A percentile compares a stretch with the other conserved stretches of the same genome.
Evolutionary conservation across 331 rosid genomes (phyloP).

Genomic region (Saraca asoca): DNA sequence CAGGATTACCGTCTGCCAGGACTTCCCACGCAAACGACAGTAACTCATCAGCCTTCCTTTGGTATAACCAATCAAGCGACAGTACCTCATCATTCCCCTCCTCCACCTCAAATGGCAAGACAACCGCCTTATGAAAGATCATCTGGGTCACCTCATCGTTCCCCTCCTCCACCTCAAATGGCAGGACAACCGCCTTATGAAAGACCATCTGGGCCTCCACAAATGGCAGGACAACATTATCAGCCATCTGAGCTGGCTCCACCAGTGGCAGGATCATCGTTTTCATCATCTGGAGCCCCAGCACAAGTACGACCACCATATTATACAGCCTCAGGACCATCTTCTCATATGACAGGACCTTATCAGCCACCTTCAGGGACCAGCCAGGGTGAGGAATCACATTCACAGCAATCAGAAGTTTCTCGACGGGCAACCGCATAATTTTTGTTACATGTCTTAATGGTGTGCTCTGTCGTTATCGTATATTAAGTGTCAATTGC

Average conservation of each 20-base stretch:
- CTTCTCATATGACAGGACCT: constrained; percentile 46
- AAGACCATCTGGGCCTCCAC: constrained; percentile 25
- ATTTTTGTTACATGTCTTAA: constrained; percentile 38
- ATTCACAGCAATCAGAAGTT: constrained; percentile 45
- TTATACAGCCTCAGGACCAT: constrained; percentile 35
- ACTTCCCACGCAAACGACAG: constrained; percentile 37
- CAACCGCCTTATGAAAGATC: constrained; percentile 33
- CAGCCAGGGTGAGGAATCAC: constrained; percentile 40
- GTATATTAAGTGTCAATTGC: constrained; percentile 11
- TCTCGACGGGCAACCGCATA: constrained; percentile 52
- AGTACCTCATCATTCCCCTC: not conserved
- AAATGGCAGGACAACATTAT: constrained; percentile 33
- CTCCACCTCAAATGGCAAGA: constrained; percentile 35
- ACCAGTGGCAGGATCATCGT: constrained; percentile 27
- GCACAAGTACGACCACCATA: constrained; percentile 30
- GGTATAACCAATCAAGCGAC: not conserved
- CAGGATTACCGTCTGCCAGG: constrained; percentile 32
- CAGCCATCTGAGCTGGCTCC: constrained; percentile 26
- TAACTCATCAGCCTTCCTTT: constrained; percentile 32
- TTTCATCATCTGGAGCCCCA: constrained; percentile 36
- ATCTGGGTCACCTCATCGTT: constrained; percentile 11
- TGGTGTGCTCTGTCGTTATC: constrained; percentile 27
- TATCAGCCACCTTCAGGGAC: constrained; percentile 38
- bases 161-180: constrained; percentile 35
- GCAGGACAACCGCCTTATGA: constrained; percentile 33